Evolutionary conservation across 345 rosid genomes (phyloP), one percentile per base, ranked within the genome.

Genomic region (Salix udensis): DNA sequence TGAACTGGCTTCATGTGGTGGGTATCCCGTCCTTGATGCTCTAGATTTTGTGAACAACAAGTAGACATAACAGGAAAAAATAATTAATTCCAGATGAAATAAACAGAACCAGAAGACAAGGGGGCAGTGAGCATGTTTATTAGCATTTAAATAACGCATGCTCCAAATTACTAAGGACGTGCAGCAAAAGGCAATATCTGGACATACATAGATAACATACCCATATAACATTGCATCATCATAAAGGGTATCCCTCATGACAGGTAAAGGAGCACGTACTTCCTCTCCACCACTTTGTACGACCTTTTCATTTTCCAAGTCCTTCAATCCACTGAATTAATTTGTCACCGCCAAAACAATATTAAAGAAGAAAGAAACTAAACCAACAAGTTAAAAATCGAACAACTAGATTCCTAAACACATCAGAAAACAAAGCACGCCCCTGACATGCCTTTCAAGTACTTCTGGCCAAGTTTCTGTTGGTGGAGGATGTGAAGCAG

Each of bases 231-330:
- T 65, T 6, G 90, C 74, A 83, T 91, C 92, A 40, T 91, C 97
- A 85, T 93, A 96, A 64, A 96, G 98, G 39, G 98, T 95, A 77
- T 96, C 99, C 85, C 98, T 91, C 72, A 90, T 92, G 79, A 92
- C 97, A 50, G 98, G 98, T 40, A 96, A 82, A 76, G 99, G 97
- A 83, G 99, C 77, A 62, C 98, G 99, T 65, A 94, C 94, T 82
- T 89, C 98, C 48, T 90, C 97, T 66, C 79, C 89, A 53, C 64
- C 87, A 64, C 62, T 85, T 61, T 77, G 86, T 73, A 81, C 88
- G 68, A 77, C 76, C 53, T 78, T 79, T 80, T 73, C 86, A 80
- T 74, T 78, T 78, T 68, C 89, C 50, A 78, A 15, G 40, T 80
- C 82, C 67, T 79, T 82, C 75, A 72, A 76, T 53, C 74, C 84